Evolutionary conservation across 1,284 basidiomycete genomes (phyloP), one percentile per base, ranked within the genome.

Genomic region (Pyrrhoderma noxium): DNA sequence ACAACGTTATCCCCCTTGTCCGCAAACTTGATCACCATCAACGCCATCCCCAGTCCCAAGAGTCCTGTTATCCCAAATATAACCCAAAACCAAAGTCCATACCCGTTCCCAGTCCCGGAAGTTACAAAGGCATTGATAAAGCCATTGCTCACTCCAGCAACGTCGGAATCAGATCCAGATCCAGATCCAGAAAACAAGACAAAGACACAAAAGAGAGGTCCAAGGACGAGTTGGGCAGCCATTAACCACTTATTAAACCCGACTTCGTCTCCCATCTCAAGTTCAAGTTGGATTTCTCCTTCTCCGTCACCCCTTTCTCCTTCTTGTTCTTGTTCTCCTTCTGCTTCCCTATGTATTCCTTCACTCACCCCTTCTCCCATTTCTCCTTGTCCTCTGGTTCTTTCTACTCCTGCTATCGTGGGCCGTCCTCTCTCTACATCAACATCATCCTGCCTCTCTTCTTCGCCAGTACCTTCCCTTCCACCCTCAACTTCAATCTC

Each of bases 211-310:
- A 91, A 91, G 27, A 89, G 57, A 0, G 93, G 90, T 0, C 89
- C 91, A 3, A 88, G 64, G 1, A 82, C 68, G 65, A 88, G 92
- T 61, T 96, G 93, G 3, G 74, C 72, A 13, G 87, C 85, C 63
- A 83, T 87, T 27, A 95, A 68, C 78, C 82, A 87, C 64, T 89
- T 89, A 66, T 85, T 89, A 64, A 87, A 92, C 44, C 71, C 65
- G 40, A 85, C 63, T 51, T 79, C 76, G 53, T 82, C 79, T 37
- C 35, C 7, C 16, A 40, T 40, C 38, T 22, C 38, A 22, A 18
- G 21, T 40, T 22, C 7, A 5, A 22, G 35, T 37, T 37, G 9
- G 35, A 37, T 16, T 9, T 37, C 35, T 9, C 35, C 9, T 37
- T 16, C 11, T 37, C 35, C 16, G 35, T 16, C 11, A 11, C 35